Percentiles rank a stretch among this genome's conserved stretches.
Evolutionary conservation across 1,284 basidiomycete species (phyloP).

Genomic region (Meira nashicola): DNA sequence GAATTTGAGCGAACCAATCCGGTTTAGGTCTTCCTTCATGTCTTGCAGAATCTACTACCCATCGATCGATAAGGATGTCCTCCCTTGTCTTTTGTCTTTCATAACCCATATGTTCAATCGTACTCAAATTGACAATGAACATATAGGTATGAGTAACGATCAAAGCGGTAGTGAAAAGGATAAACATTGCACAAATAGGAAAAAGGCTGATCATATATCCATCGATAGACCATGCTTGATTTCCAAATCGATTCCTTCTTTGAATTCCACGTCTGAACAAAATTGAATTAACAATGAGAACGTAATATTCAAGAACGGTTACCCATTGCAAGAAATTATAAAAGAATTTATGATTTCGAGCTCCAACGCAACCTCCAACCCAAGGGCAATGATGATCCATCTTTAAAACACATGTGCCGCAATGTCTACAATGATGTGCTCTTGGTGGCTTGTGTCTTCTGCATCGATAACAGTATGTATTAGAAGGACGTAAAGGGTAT

Average conservation of each 20-base stretch:
- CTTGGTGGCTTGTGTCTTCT: slow-evolving; percentile 65
- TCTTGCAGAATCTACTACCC: slow-evolving; percentile 20
- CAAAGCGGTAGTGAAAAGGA: slow-evolving; percentile 65
- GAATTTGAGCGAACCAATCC: slow-evolving; percentile 39
- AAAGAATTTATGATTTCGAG: slow-evolving; percentile 75
- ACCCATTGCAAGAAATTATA: slow-evolving; percentile 66
- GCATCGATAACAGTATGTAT: slow-evolving; percentile 49
- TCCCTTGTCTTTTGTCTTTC: slow-evolving; percentile 65
- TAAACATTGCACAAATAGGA: slow-evolving; percentile 63
- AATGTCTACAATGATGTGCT: slow-evolving; percentile 70
- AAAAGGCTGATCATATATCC: slow-evolving; percentile 65
- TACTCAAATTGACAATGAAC: slow-evolving; percentile 67
- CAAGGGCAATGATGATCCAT: slow-evolving; percentile 68
- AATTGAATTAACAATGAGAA: slow-evolving; percentile 57
- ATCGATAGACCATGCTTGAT: slow-evolving; percentile 57
- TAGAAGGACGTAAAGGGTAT: slow-evolving; percentile 13
- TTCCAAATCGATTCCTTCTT: slow-evolving; percentile 21
- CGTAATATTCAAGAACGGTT: slow-evolving; percentile 61
- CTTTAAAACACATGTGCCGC: slow-evolving; percentile 67
- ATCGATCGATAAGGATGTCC: slow-evolving; percentile 55
- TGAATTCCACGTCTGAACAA: slow-evolving; percentile 43
- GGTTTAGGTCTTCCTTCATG: slow-evolving; percentile 18
- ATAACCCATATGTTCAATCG: slow-evolving; percentile 68
- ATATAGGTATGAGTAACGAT: slow-evolving; percentile 62
- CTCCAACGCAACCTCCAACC: slow-evolving; percentile 78